phyloP scores from a whole-genome alignment of 176 grass and related monocot genomes.

The Rhynchospora pubera region DNA sequence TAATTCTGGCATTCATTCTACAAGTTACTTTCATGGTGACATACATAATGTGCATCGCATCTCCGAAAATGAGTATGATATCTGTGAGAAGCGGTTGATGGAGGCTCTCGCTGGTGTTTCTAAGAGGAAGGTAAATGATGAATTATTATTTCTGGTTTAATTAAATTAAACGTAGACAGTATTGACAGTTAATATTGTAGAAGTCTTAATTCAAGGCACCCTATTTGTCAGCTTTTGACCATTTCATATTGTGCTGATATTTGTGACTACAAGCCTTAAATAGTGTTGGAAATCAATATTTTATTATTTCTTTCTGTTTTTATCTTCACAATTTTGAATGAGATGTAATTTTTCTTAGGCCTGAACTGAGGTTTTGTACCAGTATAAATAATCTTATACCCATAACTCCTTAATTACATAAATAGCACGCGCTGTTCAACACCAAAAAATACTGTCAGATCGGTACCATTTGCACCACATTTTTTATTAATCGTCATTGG shows the following conservation, averaged over 20 bases:
- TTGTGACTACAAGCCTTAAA: background rate
- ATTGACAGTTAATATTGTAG: background rate
- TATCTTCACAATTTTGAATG: background rate
- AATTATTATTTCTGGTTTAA: background rate
- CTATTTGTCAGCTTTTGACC: background rate
- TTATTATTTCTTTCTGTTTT: background rate
- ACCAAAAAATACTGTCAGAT: background rate
- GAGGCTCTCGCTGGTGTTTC: background rate
- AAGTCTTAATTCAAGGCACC: background rate
- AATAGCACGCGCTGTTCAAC: background rate
- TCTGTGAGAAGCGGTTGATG: background rate
- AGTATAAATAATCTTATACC: background rate
- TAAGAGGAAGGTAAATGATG: constrained; percentile 12
- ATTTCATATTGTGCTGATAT: background rate
- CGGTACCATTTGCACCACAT: background rate
- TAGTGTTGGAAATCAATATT: background rate
- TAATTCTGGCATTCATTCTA: background rate
- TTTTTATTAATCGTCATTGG: background rate
- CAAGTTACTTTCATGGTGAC: constrained; percentile 1
- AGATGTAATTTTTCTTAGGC: background rate
- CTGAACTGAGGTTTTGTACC: background rate
- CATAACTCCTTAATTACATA: background rate
- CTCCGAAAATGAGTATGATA: background rate
- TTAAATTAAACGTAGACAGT: background rate
- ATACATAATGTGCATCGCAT: background rate